Base-by-base conservation (phyloP, 2,329 filamentous ascomycete species). In the Pestalotiopsis fici region DNA sequence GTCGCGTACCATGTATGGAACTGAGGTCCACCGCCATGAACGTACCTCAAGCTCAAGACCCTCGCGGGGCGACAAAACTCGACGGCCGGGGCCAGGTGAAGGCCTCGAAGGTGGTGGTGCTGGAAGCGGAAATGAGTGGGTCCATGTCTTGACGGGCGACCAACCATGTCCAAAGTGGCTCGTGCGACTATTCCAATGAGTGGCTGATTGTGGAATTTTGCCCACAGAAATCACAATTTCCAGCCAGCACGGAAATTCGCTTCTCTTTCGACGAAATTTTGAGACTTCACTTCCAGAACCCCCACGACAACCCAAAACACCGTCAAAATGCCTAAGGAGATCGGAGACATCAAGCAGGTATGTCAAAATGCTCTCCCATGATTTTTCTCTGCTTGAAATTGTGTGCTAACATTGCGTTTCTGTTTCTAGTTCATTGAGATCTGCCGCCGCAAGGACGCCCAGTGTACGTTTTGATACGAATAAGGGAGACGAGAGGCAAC, bases 381-480 rank as follows among this genome's bases (percentile, higher is more conserved):
- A 31, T 61, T 39, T 39, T 15, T 31, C 18, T 2, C 6, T 18
- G n/a, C 43, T 7, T 21, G 18, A 18, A 50, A 56, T 66, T 55
- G 62, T 57, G 60, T 12, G 27, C 71, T 74, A 69, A 76, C 79
- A 82, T 72, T 80, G 75, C 47, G 21, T 67, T 67, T 37, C n/a
- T 43, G 25, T 9, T n/a, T 68, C 83, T 83, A 97, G 90, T 99
- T 99, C 93, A 97, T 99, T 85, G 96, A 98, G 92, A 97, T 99
- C 90, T 97, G 93, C 91, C 93, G 95, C 86, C 93, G 96, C 85
- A 97, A 97, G 90, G 97, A 99, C 91, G 96, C 96, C 83, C 97
- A 93, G 83, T 97, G 96, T 99, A 93, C 81, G 94, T 95, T 31
- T 31, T 50, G 43, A 50, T 7, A 23, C 27, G 25, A 59, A 5